These are phyloP conservation scores for Medicago ruthenica DNA, from an alignment of 306 rosid genomes.

Conservation along the genomic window DNA sequence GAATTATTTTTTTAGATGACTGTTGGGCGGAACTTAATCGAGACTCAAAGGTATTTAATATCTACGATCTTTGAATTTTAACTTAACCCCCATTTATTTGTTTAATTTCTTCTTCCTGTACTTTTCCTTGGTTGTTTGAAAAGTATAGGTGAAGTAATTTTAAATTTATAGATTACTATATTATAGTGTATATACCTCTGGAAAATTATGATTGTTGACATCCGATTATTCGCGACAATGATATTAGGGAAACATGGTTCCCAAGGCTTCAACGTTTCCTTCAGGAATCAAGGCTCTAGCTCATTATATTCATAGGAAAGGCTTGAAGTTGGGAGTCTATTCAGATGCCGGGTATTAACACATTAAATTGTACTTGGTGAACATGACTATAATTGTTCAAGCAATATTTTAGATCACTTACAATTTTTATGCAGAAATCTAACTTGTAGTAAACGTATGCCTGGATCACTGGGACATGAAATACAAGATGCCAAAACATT, in stretches of 20 bases:
- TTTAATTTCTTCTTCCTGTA: too few species aligned
- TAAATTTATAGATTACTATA: neutral
- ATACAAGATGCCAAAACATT: conserved; percentile 73
- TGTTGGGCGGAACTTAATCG: conserved; percentile 72
- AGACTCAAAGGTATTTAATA: conserved; percentile 50
- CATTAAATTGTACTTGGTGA: too few species aligned
- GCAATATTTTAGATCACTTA: neutral
- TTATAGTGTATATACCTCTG: neutral
- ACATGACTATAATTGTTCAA: neutral
- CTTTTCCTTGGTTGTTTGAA: neutral
- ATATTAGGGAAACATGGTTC: conserved; percentile 62
- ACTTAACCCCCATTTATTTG: too few species aligned
- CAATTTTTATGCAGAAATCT: conserved; percentile 44
- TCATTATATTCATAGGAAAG: conserved; percentile 67
- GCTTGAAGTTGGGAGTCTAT: conserved; percentile 67
- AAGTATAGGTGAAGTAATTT: neutral
- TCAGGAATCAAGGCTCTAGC: conserved; percentile 71
- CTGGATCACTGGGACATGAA: conserved; percentile 71
- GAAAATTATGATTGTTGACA: neutral
- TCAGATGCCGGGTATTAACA: conserved; percentile 69
- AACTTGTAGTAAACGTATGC: conserved; percentile 69
- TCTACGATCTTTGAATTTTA: neutral
- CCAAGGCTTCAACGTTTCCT: conserved; percentile 63
- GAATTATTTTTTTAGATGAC: conserved; percentile 54
- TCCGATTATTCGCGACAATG: too few species aligned